Evolutionary conservation across 2,329 filamentous ascomycete species (phyloP).

Genomic region (Fusarium sp.): DNA sequence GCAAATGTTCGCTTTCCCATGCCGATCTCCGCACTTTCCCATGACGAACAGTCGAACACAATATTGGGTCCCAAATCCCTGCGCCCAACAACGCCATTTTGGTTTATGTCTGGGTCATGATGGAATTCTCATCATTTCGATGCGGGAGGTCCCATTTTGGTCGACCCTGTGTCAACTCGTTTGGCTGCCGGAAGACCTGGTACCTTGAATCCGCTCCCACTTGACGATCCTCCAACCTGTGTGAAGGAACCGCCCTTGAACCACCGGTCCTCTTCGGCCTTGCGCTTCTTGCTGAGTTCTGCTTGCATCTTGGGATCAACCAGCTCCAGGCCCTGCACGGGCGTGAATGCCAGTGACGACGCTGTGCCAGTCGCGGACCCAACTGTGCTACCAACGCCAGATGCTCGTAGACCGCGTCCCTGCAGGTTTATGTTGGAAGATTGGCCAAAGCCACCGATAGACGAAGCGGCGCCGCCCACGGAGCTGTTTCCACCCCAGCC

Average conservation of each 20-base stretch:
- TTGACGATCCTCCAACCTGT: slow-evolving; percentile 73
- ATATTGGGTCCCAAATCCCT: background rate
- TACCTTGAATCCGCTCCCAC: slow-evolving; percentile 80
- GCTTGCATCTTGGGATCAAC: slow-evolving; percentile 93
- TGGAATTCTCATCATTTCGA: slow-evolving; percentile 38
- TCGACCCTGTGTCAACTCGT: slow-evolving; percentile 64
- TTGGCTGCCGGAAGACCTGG: slow-evolving; percentile 80
- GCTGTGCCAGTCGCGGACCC: slow-evolving; percentile 76
- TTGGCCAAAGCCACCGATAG: slow-evolving; percentile 82
- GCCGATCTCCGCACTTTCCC: slow-evolving; percentile 27
- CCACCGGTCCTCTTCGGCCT: slow-evolving; percentile 94
- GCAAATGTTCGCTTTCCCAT: slow-evolving; percentile 37
- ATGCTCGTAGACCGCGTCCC: slow-evolving; percentile 81
- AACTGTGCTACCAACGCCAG: slow-evolving; percentile 81
- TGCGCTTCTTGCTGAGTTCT: slow-evolving; percentile 88
- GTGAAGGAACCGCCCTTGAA: slow-evolving; percentile 99
- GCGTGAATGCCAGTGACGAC: slow-evolving; percentile 91
- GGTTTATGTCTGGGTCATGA: background rate
- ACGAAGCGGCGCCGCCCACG: slow-evolving; percentile 78
- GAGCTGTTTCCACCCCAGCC: slow-evolving; percentile 86
- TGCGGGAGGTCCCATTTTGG: slow-evolving; percentile 53
- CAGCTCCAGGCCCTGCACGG: slow-evolving; percentile 92
- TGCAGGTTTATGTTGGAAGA: slow-evolving; percentile 76
- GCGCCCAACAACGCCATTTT: background rate
- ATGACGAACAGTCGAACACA: slow-evolving; percentile 11